phyloP scores from a whole-genome alignment of 345 rosid species.

The Syzygium aromaticum region DNA sequence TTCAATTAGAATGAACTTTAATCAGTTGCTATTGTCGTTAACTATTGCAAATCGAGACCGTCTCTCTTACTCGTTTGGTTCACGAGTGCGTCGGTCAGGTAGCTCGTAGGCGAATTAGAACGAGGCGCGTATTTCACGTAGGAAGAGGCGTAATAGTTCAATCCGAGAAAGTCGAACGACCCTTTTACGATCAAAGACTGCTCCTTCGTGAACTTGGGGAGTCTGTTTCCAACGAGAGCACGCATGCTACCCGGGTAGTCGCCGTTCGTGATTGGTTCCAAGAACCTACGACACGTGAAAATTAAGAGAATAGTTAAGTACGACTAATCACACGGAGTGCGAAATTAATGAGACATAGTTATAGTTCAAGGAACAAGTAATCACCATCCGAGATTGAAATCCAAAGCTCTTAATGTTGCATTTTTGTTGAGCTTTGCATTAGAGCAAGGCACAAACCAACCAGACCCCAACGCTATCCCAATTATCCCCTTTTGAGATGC shows the following conservation, averaged over 20 bases:
- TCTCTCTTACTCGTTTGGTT: constrained; percentile 8
- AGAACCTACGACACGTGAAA: constrained; percentile 14
- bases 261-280: constrained; percentile 29
- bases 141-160: constrained; percentile 32
- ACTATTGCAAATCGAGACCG: neutral
- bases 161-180: constrained; percentile 29
- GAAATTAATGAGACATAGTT: neutral
- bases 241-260: constrained; percentile 29
- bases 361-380: neutral
- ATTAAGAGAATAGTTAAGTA: neutral
- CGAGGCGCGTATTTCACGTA: constrained; percentile 7
- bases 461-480: constrained; percentile 25
- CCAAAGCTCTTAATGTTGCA: constrained; percentile 27
- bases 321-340: too few relatives aligned
- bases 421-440: constrained; percentile 6
- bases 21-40: neutral
- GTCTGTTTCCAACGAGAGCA: constrained; percentile 14
- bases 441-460: constrained; percentile 35
- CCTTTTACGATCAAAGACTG: constrained; percentile 15
- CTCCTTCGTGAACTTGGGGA: constrained; percentile 21
- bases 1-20: neutral
- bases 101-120: constrained; percentile 1
- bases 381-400: constrained; percentile 36
- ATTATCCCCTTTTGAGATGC: constrained; percentile 30
- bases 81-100: constrained; percentile 11